Base-by-base conservation (phyloP, 768 basidiomycete genomes). In the Mycena vitilis region DNA sequence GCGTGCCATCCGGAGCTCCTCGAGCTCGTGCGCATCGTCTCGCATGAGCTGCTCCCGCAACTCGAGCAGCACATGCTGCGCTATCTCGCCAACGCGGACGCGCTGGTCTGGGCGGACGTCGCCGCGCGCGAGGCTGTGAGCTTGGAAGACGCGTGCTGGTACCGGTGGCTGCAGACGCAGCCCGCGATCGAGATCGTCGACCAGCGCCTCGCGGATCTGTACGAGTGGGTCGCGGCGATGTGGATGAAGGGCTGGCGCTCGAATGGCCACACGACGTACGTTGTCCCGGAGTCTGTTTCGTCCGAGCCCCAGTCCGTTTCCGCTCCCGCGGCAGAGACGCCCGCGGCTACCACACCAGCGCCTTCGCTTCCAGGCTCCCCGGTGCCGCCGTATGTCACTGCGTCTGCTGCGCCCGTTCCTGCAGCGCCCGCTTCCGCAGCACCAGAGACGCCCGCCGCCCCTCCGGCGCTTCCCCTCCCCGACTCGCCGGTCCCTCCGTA, bases 21-120 rank as follows among this genome's bases (percentile, higher is more conserved):
- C 59, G 3, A 10, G 18, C 64, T 56, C 30, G 22, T 52, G n/a
- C 10, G 5, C 16, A 20, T 38, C 8, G 5, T 58, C 25, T 23
- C 20, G 5, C 6, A 37, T 11, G 49, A 45, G 8, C 23, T 68
- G 8, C 48, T 68, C 40, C 61, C 67, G 6, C 0, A 15, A 52
- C 67, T 68, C 15, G 22, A 36, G 30, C 36, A n/a, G 5, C 61
- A 55, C 11, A 4, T 68, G 23, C 10, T 18, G 5, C 48, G 30
- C 13, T 30, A 63, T 37, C 51, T 68, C 1, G n/a, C 38, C 23
- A 11, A 25, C 12, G 67, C 67, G 30, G 67, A 68, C n/a, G 67
- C 61, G 51, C 67, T 68, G 18, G 62, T 68, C 2, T 68, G 67
- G 67, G 56, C 49, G n/a, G 67, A 68, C 55, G 51, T 68, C 12